Percentiles rank a stretch among this genome's conserved stretches.
Evolutionary conservation across 768 basidiomycete genomes (phyloP).

Genomic region (Tubosaeta sp.): DNA sequence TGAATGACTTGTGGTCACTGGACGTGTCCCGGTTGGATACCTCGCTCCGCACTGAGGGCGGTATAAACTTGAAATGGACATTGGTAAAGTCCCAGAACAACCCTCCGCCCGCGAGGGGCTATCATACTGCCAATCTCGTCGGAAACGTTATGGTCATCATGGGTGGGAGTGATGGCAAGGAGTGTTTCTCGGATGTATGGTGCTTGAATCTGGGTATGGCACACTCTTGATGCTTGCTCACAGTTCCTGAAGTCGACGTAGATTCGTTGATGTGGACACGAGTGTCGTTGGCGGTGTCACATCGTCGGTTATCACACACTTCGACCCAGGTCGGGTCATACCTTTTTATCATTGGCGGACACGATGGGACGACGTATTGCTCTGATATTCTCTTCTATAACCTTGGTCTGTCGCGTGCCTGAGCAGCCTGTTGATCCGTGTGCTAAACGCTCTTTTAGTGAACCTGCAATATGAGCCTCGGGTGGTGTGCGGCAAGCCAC

Average conservation of each 20-base stretch:
- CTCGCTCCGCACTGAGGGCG: slow-evolving; percentile 14
- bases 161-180: slow-evolving; percentile 88
- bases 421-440: not conserved
- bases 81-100: slow-evolving; percentile 52
- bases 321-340: slow-evolving; percentile 90
- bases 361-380: slow-evolving; percentile 73
- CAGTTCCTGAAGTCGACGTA: not conserved
- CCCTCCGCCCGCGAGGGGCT: slow-evolving; percentile 67
- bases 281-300: slow-evolving; percentile 19
- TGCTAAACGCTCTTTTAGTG: slow-evolving; percentile 41
- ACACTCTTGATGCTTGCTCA: not conserved
- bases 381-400: slow-evolving; percentile 81
- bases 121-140: slow-evolving; percentile 87
- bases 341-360: slow-evolving; percentile 85
- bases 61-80: slow-evolving; percentile 49
- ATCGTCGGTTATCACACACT: slow-evolving; percentile 77
- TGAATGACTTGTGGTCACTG: slow-evolving; percentile 88
- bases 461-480: slow-evolving; percentile 81
- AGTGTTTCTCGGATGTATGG: slow-evolving; percentile 88
- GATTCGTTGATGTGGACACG: slow-evolving; percentile 29
- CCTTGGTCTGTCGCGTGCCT: slow-evolving; percentile 54
- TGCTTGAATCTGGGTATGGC: slow-evolving; percentile 77
- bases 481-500: slow-evolving; percentile 60
- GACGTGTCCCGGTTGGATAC: slow-evolving; percentile 51
- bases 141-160: slow-evolving; percentile 82